Conservation (phyloP, 805 yeast species). For the Jamesozyma lodderae region DNA sequence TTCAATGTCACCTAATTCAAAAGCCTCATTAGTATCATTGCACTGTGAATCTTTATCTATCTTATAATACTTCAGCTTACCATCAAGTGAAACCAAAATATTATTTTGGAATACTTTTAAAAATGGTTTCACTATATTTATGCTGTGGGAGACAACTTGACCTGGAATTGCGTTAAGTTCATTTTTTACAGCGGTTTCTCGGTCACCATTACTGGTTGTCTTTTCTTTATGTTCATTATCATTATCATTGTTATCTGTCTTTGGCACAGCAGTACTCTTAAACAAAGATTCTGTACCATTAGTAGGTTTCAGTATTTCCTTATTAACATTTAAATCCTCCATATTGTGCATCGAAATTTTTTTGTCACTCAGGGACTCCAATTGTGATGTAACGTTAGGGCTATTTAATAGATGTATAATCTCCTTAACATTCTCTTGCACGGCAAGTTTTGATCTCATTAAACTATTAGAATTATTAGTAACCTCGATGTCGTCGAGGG, state of each 20-base stretch:
- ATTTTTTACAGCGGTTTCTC: too few species aligned
- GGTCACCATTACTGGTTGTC: too few species aligned
- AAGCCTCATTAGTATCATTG: slow-evolving; percentile 3
- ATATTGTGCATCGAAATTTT: slow-evolving; percentile 15
- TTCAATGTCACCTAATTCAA: slow-evolving; percentile 1
- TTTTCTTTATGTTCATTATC: too few species aligned
- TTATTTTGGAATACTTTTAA: slow-evolving; percentile 9
- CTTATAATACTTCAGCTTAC: slow-evolving; percentile 4
- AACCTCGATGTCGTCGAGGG: background rate
- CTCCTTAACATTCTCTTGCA: slow-evolving; percentile 30
- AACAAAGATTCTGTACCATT: slow-evolving; percentile 3
- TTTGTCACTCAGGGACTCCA: slow-evolving; percentile 18
- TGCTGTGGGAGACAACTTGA: too few species aligned
- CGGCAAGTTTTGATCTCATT: slow-evolving; percentile 20
- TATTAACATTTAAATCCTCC: slow-evolving; percentile 19
- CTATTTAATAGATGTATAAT: slow-evolving; percentile 27
- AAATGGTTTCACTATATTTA: slow-evolving; percentile 2
- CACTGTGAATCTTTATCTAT: slow-evolving; percentile 8
- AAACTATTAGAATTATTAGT: slow-evolving; percentile 6
- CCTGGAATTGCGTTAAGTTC: too few species aligned
- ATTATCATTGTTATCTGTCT: too few species aligned
- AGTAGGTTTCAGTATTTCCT: background rate
- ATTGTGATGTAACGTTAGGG: slow-evolving; percentile 20
- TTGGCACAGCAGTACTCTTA: too few species aligned
- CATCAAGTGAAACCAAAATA: slow-evolving; percentile 7